Evolutionary conservation across 148 eudicot species (phyloP), one percentile per base, ranked within the genome.

Genomic region (Amaranthus hypochondriacus): DNA sequence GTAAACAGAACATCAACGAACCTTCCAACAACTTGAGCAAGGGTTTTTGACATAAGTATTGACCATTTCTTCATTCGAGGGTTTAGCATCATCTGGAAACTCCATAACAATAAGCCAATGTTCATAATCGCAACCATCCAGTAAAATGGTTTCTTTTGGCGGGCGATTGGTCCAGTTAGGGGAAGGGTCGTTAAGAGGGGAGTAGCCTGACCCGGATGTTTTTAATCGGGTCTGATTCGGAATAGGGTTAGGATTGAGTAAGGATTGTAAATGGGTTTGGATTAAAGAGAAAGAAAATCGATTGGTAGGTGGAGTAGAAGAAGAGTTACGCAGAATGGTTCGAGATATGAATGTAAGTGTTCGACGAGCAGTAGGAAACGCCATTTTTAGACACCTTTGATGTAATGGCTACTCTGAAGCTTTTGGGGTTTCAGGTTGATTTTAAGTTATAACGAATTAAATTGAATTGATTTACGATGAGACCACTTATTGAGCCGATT

Each of bases 161-260:
- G 98, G 97, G 0, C 97, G 86, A 81, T 93, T 93, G 73, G 84
- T 89, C 95, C 97, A 93, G 83, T 93, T 93, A 9, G 98, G 95
- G 0, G 94, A 83, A 68, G 97, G 92, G 80, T 93, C 97, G 75
- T 89, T 91, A 21, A 93, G 77, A 0, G 98, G 94, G 9, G 94
- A 86, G 79, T 93, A 85, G 6, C 97, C 93, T 68, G 92, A 73
- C 70, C 87, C 86, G 69, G 98, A 57, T 3, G 92, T 56, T 79
- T 80, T 88, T 75, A 47, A 70, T 1, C 98, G 89, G 49, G 72
- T 74, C n/a, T 71, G 89, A 50, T 64, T 44, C 3, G 52, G 56
- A 46, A 15, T 49, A 50, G 83, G 70, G 75, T 75, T 76, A 6
- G 76, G 87, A 21, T 63, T 5, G 62, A 73, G 71, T 21, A 28